phyloP scores from a whole-genome alignment of 2,329 filamentous ascomycete species.

The Akanthomyces lecanii region DNA sequence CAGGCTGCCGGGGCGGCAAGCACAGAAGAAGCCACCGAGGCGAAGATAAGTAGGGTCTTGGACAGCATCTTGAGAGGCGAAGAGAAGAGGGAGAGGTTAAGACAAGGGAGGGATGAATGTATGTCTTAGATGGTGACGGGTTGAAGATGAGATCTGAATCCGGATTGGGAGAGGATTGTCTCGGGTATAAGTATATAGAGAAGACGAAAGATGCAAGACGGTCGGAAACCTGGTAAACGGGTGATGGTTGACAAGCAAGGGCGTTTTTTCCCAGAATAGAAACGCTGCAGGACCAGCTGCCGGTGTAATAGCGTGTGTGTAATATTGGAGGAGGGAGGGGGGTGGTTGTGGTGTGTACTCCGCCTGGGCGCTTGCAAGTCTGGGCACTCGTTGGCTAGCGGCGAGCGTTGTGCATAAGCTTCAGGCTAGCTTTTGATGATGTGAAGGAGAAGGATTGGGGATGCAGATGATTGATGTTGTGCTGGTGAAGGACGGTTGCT shows the following conservation, averaged over 20 bases:
- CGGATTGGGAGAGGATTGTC: slow-evolving; percentile 15
- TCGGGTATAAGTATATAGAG: slow-evolving; percentile 12
- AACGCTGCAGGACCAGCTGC: slow-evolving; percentile 1
- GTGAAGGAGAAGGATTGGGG: background rate
- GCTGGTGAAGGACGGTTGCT: background rate
- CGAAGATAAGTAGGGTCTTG: slow-evolving; percentile 31
- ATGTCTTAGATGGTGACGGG: slow-evolving; percentile 9
- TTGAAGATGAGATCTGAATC: slow-evolving; percentile 13
- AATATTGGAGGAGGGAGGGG: background rate
- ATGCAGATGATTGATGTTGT: too few species aligned
- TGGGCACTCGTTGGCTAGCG: slow-evolving; percentile 3
- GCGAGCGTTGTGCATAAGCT: slow-evolving; percentile 6
- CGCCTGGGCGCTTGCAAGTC: slow-evolving; percentile 15
- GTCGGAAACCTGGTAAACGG: background rate
- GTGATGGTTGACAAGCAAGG: background rate
- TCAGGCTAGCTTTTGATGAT: background rate
- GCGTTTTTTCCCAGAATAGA: slow-evolving; percentile 14
- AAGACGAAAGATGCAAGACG: background rate
- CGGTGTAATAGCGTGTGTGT: slow-evolving; percentile 2
- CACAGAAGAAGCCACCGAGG: slow-evolving; percentile 30
- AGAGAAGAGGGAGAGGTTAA: background rate
- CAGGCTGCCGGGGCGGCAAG: slow-evolving; percentile 23
- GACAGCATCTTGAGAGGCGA: slow-evolving; percentile 28
- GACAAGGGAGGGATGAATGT: background rate
- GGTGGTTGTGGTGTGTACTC: background rate